Evolutionary conservation across 73 alveolate species (phyloP), one percentile per base, ranked within the genome.

Genomic region (Tetrahymena malaccensis): DNA sequence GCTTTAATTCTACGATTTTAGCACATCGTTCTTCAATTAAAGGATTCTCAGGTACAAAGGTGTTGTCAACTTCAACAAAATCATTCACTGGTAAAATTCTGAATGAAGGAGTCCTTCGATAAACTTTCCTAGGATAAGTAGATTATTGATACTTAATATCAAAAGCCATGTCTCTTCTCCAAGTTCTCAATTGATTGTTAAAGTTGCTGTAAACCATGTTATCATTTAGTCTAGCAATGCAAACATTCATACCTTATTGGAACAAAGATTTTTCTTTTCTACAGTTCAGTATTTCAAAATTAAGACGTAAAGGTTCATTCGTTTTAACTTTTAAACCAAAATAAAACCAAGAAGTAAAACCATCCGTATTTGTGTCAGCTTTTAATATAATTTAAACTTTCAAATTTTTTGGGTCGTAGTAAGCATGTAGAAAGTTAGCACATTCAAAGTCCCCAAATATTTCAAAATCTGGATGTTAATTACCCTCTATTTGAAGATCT

Each of bases 291-390:
- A 95, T 95, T 25, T 94, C 85, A 33, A 95, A 85, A 21, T 43
- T 85, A 6, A 95, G 94, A 27, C 38, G 85, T 27, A 70, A 43
- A 43, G 84, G 55, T 15, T 85, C 55, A 38, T 93, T 70, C 10
- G 89, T 70, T 70, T 70, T 93, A 25, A 89, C 94, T 43, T 95
- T 95, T 43, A 95, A 31, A 17, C 97, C 97, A 85, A 95, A 95
- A 58, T 95, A 95, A 95, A 95, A 95, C 97, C 97, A 95, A 34
- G 93, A 95, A 19, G 97, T 95, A 35, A 94, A 95, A 7, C 97
- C 97, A 31, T 95, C 43, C 33, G 97, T 95, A 85, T 95, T 95
- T 1, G 97, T 95, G 57, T 95, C 97, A 19, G 89, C 89, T 31
- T 70, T 70, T 31, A 70, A 25, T 11, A 70, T 70, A 12, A 70